phyloP scores from a whole-genome alignment of 495 filamentous ascomycete species.

The Aspergillus asperescens region DNA sequence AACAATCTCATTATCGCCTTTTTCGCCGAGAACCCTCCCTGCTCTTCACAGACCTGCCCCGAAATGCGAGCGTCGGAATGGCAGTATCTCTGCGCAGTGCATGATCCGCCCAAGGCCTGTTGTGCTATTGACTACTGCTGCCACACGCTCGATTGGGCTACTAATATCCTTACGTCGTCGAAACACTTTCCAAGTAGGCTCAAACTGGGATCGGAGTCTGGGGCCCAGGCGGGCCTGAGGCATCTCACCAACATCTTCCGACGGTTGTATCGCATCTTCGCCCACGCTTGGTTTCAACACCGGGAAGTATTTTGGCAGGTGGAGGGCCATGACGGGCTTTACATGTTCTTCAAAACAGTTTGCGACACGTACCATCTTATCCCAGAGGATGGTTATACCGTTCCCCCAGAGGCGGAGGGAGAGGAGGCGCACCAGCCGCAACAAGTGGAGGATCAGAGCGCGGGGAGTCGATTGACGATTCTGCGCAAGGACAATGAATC shows the following conservation, averaged over 20 bases:
- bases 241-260: conserved; percentile 92
- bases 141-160: conserved; percentile 96
- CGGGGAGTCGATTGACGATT: conserved; percentile 44
- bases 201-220: conserved; percentile 61
- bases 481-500: conserved; percentile 35
- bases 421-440: conserved; percentile 43
- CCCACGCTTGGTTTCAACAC: conserved; percentile 98
- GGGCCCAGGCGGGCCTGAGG: conserved; percentile 58
- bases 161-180: conserved; percentile 78
- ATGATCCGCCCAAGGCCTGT: conserved; percentile 89
- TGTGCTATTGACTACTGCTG: conserved; percentile 99
- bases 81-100: conserved; percentile 98
- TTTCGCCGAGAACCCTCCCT: conserved; percentile 82
- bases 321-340: conserved; percentile 81
- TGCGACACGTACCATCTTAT: conserved; percentile 86
- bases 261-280: conserved; percentile 91
- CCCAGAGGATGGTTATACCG: conserved; percentile 89
- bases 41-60: conserved; percentile 79
- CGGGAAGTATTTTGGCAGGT: conserved; percentile 92
- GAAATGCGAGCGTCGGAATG: conserved; percentile 98
- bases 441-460: conserved; percentile 27
- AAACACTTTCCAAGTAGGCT: conserved; percentile 91
- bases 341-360: conserved; percentile 94
- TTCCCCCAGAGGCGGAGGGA: conserved; percentile 89
- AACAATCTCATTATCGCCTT: conserved; percentile 89